Percentiles rank a stretch among this genome's conserved stretches.
These are phyloP conservation scores for Botrytis byssoidea DNA, from an alignment of 2,329 filamentous ascomycete species.

Conservation along the genomic window DNA sequence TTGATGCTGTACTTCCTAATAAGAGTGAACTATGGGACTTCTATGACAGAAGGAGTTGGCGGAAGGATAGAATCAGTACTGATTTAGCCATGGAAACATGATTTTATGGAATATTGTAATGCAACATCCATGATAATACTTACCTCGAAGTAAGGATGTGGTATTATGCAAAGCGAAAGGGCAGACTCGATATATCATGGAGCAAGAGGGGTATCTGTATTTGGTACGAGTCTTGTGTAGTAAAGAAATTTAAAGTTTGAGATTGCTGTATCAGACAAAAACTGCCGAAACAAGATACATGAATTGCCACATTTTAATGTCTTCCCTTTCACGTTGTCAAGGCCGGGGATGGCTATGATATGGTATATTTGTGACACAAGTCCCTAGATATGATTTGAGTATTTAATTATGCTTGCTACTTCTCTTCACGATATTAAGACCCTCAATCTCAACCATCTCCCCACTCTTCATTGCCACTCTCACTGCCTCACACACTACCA, in stretches of 20 bases:
- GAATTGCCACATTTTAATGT: background rate
- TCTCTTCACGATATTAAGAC: conserved; percentile 21
- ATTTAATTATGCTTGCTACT: background rate
- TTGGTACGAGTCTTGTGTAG: background rate
- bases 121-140: background rate
- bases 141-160: background rate
- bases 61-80: background rate
- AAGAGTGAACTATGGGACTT: background rate
- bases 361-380: background rate
- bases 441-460: conserved; percentile 26
- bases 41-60: background rate
- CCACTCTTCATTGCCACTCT: conserved; percentile 45
- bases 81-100: background rate
- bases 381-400: background rate
- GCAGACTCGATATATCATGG: background rate
- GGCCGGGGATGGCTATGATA: background rate
- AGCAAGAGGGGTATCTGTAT: background rate
- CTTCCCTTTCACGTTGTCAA: too few relatives aligned
- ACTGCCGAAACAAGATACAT: background rate
- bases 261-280: background rate
- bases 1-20: background rate
- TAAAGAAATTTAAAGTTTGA: background rate
- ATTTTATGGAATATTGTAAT: background rate
- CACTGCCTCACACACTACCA: conserved; percentile 51
- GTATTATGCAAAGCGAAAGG: background rate